These are phyloP conservation scores for Lipomyces sp. DNA, from an alignment of 805 yeast species.

Conservation along the genomic window DNA sequence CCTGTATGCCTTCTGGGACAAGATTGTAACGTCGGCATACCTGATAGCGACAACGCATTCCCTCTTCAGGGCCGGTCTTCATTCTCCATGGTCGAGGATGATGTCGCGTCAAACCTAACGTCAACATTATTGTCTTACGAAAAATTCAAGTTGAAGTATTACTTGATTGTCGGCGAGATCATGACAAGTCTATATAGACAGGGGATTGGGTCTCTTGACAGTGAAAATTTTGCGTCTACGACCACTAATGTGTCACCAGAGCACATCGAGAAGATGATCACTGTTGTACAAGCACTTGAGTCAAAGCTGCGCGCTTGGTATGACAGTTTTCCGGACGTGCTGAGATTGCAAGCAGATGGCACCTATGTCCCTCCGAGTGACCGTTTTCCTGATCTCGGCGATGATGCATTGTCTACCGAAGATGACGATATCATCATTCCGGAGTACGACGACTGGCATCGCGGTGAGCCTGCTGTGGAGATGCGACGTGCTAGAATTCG, in stretches of 20 bases:
- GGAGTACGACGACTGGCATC: slow-evolving; percentile 3
- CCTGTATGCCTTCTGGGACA: slow-evolving; percentile 12
- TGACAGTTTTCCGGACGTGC: slow-evolving; percentile 6
- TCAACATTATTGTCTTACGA: slow-evolving; percentile 15
- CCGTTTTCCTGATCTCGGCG: not conserved
- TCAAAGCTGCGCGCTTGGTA: slow-evolving; percentile 15
- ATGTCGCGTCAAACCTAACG: not conserved
- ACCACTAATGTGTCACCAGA: not conserved
- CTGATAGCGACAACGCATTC: slow-evolving; percentile 2
- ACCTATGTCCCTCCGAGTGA: not conserved
- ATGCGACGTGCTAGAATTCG: slow-evolving; percentile 6
- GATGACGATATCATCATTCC: slow-evolving; percentile 4
- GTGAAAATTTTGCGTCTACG: not conserved
- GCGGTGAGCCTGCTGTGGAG: not conserved
- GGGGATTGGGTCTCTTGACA: not conserved
- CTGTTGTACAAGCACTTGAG: slow-evolving; percentile 7
- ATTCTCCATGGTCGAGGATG: slow-evolving; percentile 8
- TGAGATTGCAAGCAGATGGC: slow-evolving; percentile 9
- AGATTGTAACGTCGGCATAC: slow-evolving; percentile 17
- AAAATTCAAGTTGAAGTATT: slow-evolving; percentile 8
- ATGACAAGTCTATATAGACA: slow-evolving; percentile 10
- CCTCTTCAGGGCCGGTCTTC: not conserved
- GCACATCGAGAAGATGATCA: slow-evolving; percentile 1
- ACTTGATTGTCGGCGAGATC: slow-evolving; percentile 14
- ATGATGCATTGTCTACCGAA: slow-evolving; percentile 1